phyloP scores from a whole-genome alignment of 2,329 filamentous ascomycete genomes.

The Cordyceps cicadae region DNA sequence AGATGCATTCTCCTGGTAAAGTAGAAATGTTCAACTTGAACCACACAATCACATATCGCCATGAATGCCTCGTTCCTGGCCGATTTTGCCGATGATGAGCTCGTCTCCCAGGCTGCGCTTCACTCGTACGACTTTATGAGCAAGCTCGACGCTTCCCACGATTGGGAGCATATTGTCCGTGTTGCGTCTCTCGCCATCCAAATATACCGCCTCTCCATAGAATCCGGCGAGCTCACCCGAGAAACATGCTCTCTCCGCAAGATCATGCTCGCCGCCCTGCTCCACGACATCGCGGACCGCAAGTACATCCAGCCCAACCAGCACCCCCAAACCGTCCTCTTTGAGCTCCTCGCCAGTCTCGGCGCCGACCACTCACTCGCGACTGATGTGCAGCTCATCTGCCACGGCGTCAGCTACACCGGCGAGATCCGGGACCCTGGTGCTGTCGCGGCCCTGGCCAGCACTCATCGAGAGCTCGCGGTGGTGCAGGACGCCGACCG shows the following conservation, averaged over 20 bases:
- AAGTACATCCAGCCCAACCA: constrained; percentile 62
- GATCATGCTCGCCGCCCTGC: constrained; percentile 61
- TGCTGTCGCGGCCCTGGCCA: constrained; percentile 49
- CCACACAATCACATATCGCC: neutral
- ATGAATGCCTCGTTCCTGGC: neutral
- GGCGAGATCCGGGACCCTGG: constrained; percentile 57
- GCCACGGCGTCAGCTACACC: constrained; percentile 71
- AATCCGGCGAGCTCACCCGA: constrained; percentile 10
- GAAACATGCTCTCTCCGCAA: constrained; percentile 28
- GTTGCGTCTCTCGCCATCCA: constrained; percentile 63
- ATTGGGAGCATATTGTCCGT: constrained; percentile 75
- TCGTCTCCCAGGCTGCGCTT: constrained; percentile 48
- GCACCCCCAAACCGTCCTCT: constrained; percentile 47
- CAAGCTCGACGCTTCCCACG: constrained; percentile 76
- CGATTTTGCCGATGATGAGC: constrained; percentile 25
- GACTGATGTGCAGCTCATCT: constrained; percentile 60
- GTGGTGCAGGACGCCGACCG: constrained; percentile 90
- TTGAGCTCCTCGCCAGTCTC: constrained; percentile 45
- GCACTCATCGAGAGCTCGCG: constrained; percentile 50
- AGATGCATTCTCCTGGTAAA: neutral
- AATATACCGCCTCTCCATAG: constrained; percentile 47
- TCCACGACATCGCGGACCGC: constrained; percentile 81
- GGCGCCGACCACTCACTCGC: constrained; percentile 54
- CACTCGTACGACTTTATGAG: constrained; percentile 67
- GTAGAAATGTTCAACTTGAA: neutral